Evolutionary conservation across 202 grass and related monocot species (phyloP), one percentile per base, ranked within the genome.

Genomic region (Bolboschoenoplectus hybrid): DNA sequence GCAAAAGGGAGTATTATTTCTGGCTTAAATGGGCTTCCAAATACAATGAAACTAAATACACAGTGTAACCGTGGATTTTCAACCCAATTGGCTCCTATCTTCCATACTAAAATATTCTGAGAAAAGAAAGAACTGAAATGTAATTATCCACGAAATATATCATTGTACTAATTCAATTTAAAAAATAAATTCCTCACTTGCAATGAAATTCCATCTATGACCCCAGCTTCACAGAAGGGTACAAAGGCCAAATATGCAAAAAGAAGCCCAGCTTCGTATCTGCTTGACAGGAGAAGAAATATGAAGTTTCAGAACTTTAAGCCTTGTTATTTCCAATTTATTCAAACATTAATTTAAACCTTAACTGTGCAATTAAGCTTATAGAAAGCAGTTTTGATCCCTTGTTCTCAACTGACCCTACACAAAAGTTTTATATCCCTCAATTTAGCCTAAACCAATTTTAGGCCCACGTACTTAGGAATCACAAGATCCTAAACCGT

Each of bases 211-310:
- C 84, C 90, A 89, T 98, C 93, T 80, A 92, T 92, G 75, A 89
- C 83, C 52, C 93, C 91, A 65, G 89, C 66, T 91, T 98, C 74
- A 8, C 93, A 98, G 83, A 98, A 98, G 6, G 95, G 95, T 86
- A 98, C 80, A 92, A 98, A 98, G n/a, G 91, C 78, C 87, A 98
- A 91, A 90, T 93, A 98, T 56, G 93, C 95, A 91, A 95, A 75
- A 82, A 98, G 93, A 65, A 98, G 86, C 72, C 95, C 93, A 39
- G 95, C 95, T 87, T 86, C 93, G 70, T 98, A 98, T 89, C 95
- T 98, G 93, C 74, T 86, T 83, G 61, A 74, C 26, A 41, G 0
- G 19, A 52, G 16, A 49, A 40, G 43, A 73, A 72, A 6, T 34
- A 62, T 57, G 63, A 85, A 63, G 17, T 35, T n/a, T 17, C 7